Conservation (phyloP, 2,329 filamentous ascomycete genomes). For the Sphaerulina populicola region DNA sequence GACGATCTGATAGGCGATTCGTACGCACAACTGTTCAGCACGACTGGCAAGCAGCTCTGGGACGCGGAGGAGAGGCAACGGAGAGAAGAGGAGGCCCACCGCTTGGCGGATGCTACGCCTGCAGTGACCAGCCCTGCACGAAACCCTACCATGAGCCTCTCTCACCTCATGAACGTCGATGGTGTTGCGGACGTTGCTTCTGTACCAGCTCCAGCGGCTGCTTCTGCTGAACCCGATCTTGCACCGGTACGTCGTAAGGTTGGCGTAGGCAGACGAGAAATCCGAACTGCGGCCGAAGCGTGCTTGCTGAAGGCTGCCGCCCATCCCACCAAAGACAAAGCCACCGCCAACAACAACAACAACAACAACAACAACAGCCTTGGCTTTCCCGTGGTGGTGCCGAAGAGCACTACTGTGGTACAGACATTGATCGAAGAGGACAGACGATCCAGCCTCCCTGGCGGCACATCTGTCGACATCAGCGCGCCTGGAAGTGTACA, state of each 20-base stretch:
- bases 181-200: slow-evolving; percentile 20
- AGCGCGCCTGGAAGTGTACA: slow-evolving; percentile 51
- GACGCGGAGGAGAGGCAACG: slow-evolving; percentile 33
- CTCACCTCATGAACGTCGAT: slow-evolving; percentile 32
- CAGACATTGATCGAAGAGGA: slow-evolving; percentile 27
- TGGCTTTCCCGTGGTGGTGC: not conserved
- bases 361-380: not conserved
- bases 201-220: not conserved
- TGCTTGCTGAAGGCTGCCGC: slow-evolving; percentile 37
- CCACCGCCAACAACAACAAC: slow-evolving; percentile 1
- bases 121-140: slow-evolving; percentile 20
- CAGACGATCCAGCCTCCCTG: slow-evolving; percentile 19
- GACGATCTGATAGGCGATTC: slow-evolving; percentile 92
- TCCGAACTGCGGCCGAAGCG: slow-evolving; percentile 51
- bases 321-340: slow-evolving; percentile 5
- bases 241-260: slow-evolving; percentile 41
- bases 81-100: slow-evolving; percentile 24
- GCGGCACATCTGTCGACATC: slow-evolving; percentile 35
- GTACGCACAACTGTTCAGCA: slow-evolving; percentile 68
- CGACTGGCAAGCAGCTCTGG: slow-evolving; percentile 54
- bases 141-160: slow-evolving; percentile 30
- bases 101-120: slow-evolving; percentile 13
- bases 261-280: slow-evolving; percentile 52
- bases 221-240: slow-evolving; percentile 2
- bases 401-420: slow-evolving; percentile 9